Percentiles rank a stretch among this genome's conserved stretches.
Evolutionary conservation across 257 asterid species (phyloP).

Genomic region (Lycium ferocissimum): DNA sequence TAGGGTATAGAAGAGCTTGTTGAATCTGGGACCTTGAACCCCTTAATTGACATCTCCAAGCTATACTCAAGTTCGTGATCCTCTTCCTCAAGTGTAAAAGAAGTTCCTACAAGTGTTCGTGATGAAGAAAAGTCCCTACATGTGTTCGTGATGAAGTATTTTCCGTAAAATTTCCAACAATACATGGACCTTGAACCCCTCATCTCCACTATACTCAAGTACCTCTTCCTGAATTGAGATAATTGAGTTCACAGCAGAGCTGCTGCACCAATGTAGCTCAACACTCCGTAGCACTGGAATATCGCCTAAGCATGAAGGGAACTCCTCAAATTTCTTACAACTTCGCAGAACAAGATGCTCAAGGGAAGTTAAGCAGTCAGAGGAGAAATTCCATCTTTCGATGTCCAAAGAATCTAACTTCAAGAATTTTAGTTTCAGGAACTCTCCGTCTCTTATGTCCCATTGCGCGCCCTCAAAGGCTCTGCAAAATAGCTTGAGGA

Average conservation of each 20-base stretch:
- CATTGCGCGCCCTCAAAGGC: slow-evolving; percentile 19
- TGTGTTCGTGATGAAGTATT: too few species aligned
- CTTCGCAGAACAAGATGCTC: slow-evolving; percentile 13
- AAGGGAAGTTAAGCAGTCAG: slow-evolving; percentile 11
- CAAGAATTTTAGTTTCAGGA: slow-evolving; percentile 10
- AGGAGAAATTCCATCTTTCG: not conserved
- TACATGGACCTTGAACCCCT: not conserved
- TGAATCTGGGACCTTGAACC: too few species aligned
- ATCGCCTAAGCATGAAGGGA: slow-evolving; percentile 25
- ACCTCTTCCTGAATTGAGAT: not conserved
- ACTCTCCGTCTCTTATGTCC: slow-evolving; percentile 18
- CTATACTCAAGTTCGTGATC: too few species aligned
- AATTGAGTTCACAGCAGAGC: not conserved
- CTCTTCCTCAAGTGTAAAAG: too few species aligned
- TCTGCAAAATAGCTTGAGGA: not conserved
- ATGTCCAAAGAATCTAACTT: slow-evolving; percentile 15
- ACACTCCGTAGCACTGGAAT: not conserved
- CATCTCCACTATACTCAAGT: not conserved
- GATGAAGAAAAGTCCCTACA: too few species aligned
- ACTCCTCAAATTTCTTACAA: slow-evolving; percentile 16
- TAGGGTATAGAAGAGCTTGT: too few species aligned
- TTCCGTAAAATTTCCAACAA: too few species aligned
- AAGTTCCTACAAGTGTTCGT: too few species aligned
- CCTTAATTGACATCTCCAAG: too few species aligned
- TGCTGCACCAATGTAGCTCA: slow-evolving; percentile 13